Conservation (phyloP, 306 rosid genomes). For the Fagus crenata region DNA sequence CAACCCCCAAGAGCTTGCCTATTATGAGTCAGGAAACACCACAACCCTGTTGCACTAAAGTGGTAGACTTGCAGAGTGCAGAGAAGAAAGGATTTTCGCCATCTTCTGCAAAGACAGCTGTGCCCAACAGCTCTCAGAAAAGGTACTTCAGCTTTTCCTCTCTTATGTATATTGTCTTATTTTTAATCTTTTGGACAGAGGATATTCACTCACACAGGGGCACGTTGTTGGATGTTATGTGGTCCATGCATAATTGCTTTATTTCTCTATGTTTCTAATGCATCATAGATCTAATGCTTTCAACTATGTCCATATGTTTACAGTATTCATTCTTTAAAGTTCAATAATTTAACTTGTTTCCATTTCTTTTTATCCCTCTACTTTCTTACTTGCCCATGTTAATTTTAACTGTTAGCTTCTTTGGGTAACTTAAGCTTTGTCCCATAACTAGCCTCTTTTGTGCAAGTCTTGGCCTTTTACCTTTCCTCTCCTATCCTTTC, state of each 20-base stretch:
- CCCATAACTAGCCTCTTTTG: conserved; percentile 23
- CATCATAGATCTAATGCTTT: conserved; percentile 34
- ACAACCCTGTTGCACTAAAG: conserved; percentile 48
- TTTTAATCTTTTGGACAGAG: conserved; percentile 49
- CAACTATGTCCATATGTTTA: neutral
- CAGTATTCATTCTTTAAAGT: neutral
- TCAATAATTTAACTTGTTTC: neutral
- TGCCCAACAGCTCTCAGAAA: conserved; percentile 83
- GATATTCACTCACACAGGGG: conserved; percentile 56
- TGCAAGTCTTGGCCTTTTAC: conserved; percentile 26
- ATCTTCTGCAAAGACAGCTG: conserved; percentile 56
- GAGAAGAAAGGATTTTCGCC: conserved; percentile 51
- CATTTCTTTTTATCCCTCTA: neutral
- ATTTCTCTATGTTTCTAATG: neutral
- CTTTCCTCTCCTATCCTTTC: conserved; percentile 24
- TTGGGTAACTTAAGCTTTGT: conserved; percentile 16
- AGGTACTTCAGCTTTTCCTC: conserved; percentile 49
- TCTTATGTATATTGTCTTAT: conserved; percentile 1
- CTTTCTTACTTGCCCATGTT: neutral
- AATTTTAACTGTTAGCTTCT: neutral
- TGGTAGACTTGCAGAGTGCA: conserved; percentile 53
- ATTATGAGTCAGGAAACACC: conserved; percentile 43
- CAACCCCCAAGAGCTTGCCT: conserved; percentile 42
- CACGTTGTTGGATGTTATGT: conserved; percentile 37
- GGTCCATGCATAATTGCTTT: conserved; percentile 55